Base-by-base conservation (phyloP, 176 grass and related monocot genomes). In the Oryza brachyantha region DNA sequence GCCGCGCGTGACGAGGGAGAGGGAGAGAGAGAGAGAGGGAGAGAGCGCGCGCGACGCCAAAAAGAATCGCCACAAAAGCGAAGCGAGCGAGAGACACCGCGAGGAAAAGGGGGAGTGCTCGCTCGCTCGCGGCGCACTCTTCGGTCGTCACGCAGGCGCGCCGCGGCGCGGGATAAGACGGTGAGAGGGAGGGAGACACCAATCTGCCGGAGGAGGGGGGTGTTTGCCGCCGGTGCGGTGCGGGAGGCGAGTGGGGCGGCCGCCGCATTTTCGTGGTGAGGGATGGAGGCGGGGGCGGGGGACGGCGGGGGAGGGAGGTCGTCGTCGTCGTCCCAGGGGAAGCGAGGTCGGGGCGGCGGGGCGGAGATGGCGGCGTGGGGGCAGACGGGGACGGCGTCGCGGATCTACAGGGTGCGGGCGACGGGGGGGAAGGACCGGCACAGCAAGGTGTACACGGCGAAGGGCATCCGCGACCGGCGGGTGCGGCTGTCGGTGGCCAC, bases 381-480 rank as follows among this genome's bases (percentile, higher is more conserved):
- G 2, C n/a, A 28, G 7, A 63, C 39, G 28, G 80, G 83, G 32
- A 45, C 83, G 64, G 83, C 62, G 10, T 96, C 93, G 67, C 86
- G 93, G 90, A 96, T 96, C 86, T 96, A 85, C 87, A 74, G 90
- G 2, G 85, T 93, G 19, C 62, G 68, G 10, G 72, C 85, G 0
- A 66, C 79, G 0, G 85, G 87, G 1, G 87, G 90, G 13, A 97
- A 97, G 83, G 93, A 97, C 82, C 75, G 93, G 9, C 93, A 97
- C 90, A 97, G 93, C 88, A 97, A 97, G 82, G 93, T 97, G 24
- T 90, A 84, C 85, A 97, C 93, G 13, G 83, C 93, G 13, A 93
- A 93, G 83, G 93, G 93, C 73, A 80, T 97, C 50, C 87, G 93
- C 57, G 93, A 97, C 86, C 90, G 93, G 4, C 90, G 93, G 1